These are phyloP conservation scores for Nosema bombycis DNA, from an alignment of 371 early-diverging fungal species.

Conservation along the genomic window DNA sequence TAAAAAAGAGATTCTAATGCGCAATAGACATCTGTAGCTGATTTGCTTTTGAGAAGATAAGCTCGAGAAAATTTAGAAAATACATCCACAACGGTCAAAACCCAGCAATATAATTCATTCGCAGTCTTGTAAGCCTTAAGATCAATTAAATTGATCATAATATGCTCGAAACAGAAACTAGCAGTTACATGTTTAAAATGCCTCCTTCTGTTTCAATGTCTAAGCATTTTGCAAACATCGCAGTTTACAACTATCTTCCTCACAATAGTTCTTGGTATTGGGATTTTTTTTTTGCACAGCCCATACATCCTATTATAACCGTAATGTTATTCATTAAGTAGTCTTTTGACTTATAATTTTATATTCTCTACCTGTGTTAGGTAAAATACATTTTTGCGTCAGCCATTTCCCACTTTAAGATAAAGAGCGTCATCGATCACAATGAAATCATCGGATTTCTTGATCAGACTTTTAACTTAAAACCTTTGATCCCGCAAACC, in stretches of 20 bases:
- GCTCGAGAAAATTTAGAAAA: neutral
- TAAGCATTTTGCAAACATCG: neutral
- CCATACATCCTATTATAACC: neutral
- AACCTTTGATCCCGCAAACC: no score
- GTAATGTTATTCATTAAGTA: neutral
- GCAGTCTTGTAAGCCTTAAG: neutral
- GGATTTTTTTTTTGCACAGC: neutral
- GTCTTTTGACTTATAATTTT: neutral
- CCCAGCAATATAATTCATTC: neutral
- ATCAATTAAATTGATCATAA: neutral
- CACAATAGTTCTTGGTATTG: neutral
- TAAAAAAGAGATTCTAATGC: neutral
- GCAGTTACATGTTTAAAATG: neutral
- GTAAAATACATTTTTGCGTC: no score
- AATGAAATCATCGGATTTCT: no score
- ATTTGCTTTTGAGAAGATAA: neutral
- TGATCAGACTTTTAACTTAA: no score
- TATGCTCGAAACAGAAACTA: neutral
- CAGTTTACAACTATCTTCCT: neutral
- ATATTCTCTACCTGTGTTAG: no score
- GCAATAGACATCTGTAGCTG: neutral
- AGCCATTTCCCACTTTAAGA: no score
- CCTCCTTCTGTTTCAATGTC: neutral
- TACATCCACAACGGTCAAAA: neutral
- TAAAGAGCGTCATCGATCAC: no score